Base-by-base conservation (phyloP, 768 basidiomycete species). In the Leccinum rimulosum region DNA sequence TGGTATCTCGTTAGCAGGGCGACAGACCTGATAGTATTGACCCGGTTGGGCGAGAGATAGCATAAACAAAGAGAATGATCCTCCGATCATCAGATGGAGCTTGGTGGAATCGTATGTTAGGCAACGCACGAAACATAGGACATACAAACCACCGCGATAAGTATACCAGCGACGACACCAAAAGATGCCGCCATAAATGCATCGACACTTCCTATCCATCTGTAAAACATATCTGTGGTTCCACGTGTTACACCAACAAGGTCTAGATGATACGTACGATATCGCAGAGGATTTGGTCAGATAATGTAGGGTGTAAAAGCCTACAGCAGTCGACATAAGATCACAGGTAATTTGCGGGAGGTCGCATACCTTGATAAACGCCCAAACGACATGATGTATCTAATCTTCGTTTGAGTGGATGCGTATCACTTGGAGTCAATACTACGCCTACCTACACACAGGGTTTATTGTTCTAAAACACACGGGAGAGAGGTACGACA, bases 61-160 rank as follows among this genome's bases (percentile, higher is more conserved):
- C 76, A 80, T 77, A 64, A 77, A 80, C 11, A 77, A 57, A 8
- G 68, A 64, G 36, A 79, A 68, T 3, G 75, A 71, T 1, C 82
- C 83, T 33, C 70, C 72, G 9, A 80, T 76, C 61, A 83, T 74
- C 15, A 83, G 59, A 43, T 75, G 69, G 57, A 77, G 61, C 80
- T 80, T 62, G 30, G 27, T 25, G 35, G 4, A 10, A 53, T 52
- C 12, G n/a, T 50, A 35, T 6, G 1, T 27, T 27, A 49, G 43
- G 1, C 45, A 36, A 31, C 17, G 22, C 11, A 9, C 8, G 6
- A 1, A n/a, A 52, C 9, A 10, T 12, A 6, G 2, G 27, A 61
- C 67, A 14, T 58, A 79, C 79, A 80, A 82, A 70, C 80, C 79
- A 55, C 84, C 84, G n/a, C 73, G 73, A 55, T 85, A 10, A 78